A percentile compares a stretch with the other conserved stretches of the same genome.
phyloP scores from a whole-genome alignment of 805 yeast species.

The Candida stauntonica region DNA sequence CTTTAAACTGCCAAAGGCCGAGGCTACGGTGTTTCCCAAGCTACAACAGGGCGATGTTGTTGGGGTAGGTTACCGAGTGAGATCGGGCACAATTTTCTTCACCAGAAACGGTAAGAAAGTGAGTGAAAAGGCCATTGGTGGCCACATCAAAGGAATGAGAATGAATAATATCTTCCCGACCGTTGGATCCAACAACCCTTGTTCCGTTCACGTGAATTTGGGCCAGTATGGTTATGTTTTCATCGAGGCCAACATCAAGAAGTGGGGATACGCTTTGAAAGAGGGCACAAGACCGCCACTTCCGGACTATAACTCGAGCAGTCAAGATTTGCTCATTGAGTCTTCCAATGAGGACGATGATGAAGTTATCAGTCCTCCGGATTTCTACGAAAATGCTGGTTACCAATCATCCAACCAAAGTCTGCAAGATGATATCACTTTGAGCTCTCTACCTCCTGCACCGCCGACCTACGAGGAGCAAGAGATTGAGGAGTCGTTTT shows the following conservation, averaged over 20 bases:
- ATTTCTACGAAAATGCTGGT: constrained; percentile 25
- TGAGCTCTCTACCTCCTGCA: constrained; percentile 30
- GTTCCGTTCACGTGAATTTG: constrained; percentile 48
- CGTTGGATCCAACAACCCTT: constrained; percentile 35
- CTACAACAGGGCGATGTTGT: constrained; percentile 83
- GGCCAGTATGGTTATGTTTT: constrained; percentile 79
- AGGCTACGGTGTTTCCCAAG: constrained; percentile 33
- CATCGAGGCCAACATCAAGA: constrained; percentile 79
- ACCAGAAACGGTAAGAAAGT: constrained; percentile 91
- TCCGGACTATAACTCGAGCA: constrained; percentile 82
- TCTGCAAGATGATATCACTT: constrained; percentile 29
- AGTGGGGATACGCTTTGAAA: constrained; percentile 81
- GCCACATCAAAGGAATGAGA: constrained; percentile 43
- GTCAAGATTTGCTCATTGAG: constrained; percentile 73
- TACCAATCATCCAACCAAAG: constrained; percentile 30
- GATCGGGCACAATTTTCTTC: constrained; percentile 82
- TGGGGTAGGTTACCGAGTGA: constrained; percentile 83
- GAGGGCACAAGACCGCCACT: constrained; percentile 90
- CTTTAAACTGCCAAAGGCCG: constrained; percentile 32
- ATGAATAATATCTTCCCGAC: constrained; percentile 55
- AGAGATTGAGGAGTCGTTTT: constrained; percentile 1
- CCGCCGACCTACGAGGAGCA: constrained; percentile 34
- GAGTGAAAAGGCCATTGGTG: constrained; percentile 19
- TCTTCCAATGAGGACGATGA: constrained; percentile 36
- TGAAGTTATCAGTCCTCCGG: constrained; percentile 24